Evolutionary conservation across 2,329 filamentous ascomycete genomes (phyloP), one percentile per base, ranked within the genome.

Genomic region (Diaporthe capsici): DNA sequence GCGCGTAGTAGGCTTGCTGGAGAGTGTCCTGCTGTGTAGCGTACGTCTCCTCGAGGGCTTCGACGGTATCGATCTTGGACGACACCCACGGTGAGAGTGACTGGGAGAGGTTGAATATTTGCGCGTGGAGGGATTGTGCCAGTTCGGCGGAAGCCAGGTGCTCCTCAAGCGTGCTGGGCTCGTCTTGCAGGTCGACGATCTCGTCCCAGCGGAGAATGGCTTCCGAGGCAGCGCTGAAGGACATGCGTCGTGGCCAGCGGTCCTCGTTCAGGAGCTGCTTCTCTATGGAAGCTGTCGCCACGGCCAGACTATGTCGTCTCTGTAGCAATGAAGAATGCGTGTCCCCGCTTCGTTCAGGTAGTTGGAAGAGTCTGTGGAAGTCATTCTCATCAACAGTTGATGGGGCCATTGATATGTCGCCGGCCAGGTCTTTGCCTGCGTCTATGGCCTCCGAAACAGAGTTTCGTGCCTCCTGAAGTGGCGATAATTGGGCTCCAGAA

Each of bases 151-250:
- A 79, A 22, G 85, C 78, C 28, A 81, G 80, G 39, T 87, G 83
- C 9, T 80, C 80, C 39, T 84, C 81, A 7, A 86, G 78, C 5
- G 80, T 81, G 34, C 31, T 42, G 28, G 76, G 61, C 5, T 57
- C 58, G 13, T 61, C 75, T 34, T 74, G 47, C 2, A 88, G 76
- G 73, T 86, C 84, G 5, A 86, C 82, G 37, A 93, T 83, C 65
- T 90, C 88, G 7, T 90, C 86, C 93, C 94, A 95, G 22, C 85
- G 87, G 1, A 95, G 84, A 10, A 96, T 85, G n/a, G 92, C 93
- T 76, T 95, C 93, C 83, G 94, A 93, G 1, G 93, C 94, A 60
- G 93, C 89, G 75, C 92, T 92, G 82, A 96, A 96, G 5, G 94
- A 95, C 77, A 96, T 87, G 58, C 93, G 90, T 2, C 94, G 91